phyloP scores from a whole-genome alignment of 306 rosid species.

The Glycine latifolia region DNA sequence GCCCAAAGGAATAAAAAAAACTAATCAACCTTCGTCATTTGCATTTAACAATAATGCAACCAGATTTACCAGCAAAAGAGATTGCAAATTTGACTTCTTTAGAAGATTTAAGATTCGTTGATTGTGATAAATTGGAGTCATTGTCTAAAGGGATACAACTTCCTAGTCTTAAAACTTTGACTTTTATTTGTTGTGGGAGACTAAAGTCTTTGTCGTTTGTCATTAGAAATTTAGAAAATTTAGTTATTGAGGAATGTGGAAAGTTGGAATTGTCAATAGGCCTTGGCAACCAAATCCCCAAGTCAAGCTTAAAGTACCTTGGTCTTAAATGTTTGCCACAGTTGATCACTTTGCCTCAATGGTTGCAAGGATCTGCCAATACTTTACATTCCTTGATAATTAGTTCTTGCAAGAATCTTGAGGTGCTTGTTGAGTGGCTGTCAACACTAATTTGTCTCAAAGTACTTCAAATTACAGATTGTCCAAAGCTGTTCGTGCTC shows the following conservation, averaged over 20 bases:
- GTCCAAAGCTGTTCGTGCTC: not conserved
- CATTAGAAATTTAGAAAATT: not conserved
- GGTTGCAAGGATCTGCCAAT: not conserved
- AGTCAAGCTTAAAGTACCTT: not conserved
- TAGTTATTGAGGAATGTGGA: rapidly evolving
- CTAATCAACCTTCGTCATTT: not conserved
- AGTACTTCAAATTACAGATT: rapidly evolving
- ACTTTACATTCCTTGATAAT: not conserved
- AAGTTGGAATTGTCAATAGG: not conserved
- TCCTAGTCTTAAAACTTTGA: not conserved
- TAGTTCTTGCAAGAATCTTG: rapidly evolving
- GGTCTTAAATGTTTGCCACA: not conserved
- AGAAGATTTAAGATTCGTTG: not conserved
- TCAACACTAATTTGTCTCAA: not conserved
- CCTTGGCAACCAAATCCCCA: not conserved
- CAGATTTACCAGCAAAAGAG: not conserved
- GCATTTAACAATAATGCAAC: not conserved
- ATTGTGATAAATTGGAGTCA: not conserved
- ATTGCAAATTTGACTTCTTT: not conserved
- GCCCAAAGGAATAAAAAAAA: not conserved
- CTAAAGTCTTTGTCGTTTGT: not conserved
- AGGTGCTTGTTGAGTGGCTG: not conserved
- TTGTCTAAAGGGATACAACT: not conserved
- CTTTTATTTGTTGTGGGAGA: not conserved
- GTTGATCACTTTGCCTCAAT: not conserved